Percentiles rank a stretch among this genome's conserved stretches.
Conservation (phyloP, 352 stramenopile species). For the Globisporangium iwayamae region DNA sequence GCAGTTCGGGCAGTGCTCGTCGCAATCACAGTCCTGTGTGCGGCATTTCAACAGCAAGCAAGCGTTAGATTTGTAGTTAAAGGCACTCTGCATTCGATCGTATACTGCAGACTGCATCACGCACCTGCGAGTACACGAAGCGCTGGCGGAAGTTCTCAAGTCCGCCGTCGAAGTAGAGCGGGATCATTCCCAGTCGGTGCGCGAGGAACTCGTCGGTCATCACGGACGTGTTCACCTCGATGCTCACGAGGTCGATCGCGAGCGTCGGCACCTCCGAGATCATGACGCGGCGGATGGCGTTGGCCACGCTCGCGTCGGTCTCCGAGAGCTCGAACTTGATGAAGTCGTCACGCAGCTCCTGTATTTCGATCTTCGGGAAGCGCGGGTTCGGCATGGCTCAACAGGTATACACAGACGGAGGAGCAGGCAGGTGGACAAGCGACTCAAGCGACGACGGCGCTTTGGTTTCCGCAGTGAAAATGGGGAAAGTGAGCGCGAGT, state of each 20-base stretch:
- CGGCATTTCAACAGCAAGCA: neutral
- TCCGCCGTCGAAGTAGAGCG: conserved; percentile 86
- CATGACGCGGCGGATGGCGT: conserved; percentile 97
- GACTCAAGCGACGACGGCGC: neutral
- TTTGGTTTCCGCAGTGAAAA: conserved; percentile 13
- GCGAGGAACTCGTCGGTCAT: conserved; percentile 99
- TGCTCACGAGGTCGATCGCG: conserved; percentile 98
- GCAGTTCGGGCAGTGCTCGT: conserved; percentile 96
- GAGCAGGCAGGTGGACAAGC: neutral
- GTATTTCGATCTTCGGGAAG: conserved; percentile 93
- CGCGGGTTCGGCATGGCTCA: conserved; percentile 77
- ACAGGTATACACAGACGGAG: neutral
- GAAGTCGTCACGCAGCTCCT: conserved; percentile 93
- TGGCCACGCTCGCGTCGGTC: conserved; percentile 96
- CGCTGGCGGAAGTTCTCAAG: conserved; percentile 89
- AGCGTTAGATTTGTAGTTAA: neutral
- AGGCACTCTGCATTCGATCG: neutral
- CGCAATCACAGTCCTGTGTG: conserved; percentile 84
- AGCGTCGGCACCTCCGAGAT: conserved; percentile 97
- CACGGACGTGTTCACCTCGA: conserved; percentile 96
- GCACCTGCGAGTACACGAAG: conserved; percentile 82
- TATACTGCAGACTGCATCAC: neutral
- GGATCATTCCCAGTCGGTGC: conserved; percentile 97
- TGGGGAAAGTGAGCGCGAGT: conserved; percentile 9
- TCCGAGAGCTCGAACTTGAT: conserved; percentile 98